These are phyloP conservation scores for Microsporum audouinii DNA, from an alignment of 2,329 filamentous ascomycete species.

Conservation along the genomic window DNA sequence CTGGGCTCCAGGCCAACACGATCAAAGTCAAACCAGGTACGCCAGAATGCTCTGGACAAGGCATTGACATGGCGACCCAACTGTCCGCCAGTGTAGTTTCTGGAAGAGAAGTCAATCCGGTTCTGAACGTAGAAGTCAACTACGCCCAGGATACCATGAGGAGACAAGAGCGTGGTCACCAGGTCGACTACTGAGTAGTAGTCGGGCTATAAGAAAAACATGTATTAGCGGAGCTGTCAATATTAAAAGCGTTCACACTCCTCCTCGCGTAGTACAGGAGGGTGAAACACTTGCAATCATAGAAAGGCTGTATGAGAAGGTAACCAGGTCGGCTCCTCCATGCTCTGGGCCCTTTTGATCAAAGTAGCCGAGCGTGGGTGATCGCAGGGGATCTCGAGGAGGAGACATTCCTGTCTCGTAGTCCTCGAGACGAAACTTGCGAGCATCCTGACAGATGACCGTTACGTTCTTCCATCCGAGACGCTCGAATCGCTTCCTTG, in stretches of 20 bases:
- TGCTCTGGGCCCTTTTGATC: background rate
- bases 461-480: conserved; percentile 88
- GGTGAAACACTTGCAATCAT: too few species aligned
- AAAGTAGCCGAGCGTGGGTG: conserved; percentile 51
- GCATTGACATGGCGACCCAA: conserved; percentile 63
- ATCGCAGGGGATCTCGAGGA: too few species aligned
- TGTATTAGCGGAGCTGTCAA: too few species aligned
- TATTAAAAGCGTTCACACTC: too few species aligned
- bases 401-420: conserved; percentile 44
- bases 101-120: conserved; percentile 65
- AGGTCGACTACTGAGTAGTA: too few species aligned
- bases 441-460: conserved; percentile 83
- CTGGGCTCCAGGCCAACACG: conserved; percentile 77
- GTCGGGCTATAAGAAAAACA: too few species aligned
- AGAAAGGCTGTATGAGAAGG: too few species aligned
- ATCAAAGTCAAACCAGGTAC: conserved; percentile 91
- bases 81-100: conserved; percentile 83
- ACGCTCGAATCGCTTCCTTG: conserved; percentile 65
- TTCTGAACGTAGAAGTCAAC: conserved; percentile 54
- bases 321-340: too few species aligned
- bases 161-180: background rate
- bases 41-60: conserved; percentile 78
- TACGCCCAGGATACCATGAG: background rate
- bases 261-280: too few species aligned
- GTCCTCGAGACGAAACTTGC: conserved; percentile 61